Percentiles rank a stretch among this genome's conserved stretches.
phyloP scores from a whole-genome alignment of 805 yeast genomes.

The Lipomyces sp. region DNA sequence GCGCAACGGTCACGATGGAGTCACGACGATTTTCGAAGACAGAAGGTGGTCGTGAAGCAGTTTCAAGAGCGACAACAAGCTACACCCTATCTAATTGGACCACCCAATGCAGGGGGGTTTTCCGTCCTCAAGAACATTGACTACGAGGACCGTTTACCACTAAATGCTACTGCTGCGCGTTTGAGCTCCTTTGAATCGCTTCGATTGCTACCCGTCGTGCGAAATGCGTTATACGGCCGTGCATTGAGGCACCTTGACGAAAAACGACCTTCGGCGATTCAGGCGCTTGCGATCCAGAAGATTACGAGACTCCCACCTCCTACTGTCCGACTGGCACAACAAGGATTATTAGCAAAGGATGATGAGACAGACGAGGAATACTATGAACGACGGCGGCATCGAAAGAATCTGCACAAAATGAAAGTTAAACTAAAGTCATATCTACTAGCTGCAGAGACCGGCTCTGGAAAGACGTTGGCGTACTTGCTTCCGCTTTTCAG shows the following conservation, averaged over 20 bases:
- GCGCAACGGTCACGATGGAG: slow-evolving; percentile 22
- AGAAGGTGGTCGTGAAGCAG: slow-evolving; percentile 20
- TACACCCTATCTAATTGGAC: slow-evolving; percentile 31
- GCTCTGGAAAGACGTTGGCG: slow-evolving; percentile 95
- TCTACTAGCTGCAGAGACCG: slow-evolving; percentile 94
- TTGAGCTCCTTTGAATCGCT: slow-evolving; percentile 69
- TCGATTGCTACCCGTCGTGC: slow-evolving; percentile 66
- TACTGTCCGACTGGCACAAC: slow-evolving; percentile 18
- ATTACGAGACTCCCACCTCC: slow-evolving; percentile 33
- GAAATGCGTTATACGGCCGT: slow-evolving; percentile 62
- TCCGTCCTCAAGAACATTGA: slow-evolving; percentile 41
- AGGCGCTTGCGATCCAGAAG: slow-evolving; percentile 67
- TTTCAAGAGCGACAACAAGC: slow-evolving; percentile 22
- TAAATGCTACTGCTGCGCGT: slow-evolving; percentile 52
- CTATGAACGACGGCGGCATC: slow-evolving; percentile 18
- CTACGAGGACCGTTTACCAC: slow-evolving; percentile 40
- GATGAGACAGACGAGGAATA: slow-evolving; percentile 28
- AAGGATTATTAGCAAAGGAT: slow-evolving; percentile 11
- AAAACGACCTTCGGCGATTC: slow-evolving; percentile 75
- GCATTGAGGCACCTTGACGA: slow-evolving; percentile 46
- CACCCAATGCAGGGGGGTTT: slow-evolving; percentile 45
- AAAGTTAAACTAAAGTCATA: slow-evolving; percentile 58
- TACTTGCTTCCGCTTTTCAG: slow-evolving; percentile 78
- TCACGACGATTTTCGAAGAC: slow-evolving; percentile 30
- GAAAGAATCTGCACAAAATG: slow-evolving; percentile 32